These are phyloP conservation scores for Arthromyces matolae DNA, from an alignment of 768 basidiomycete genomes.

Conservation along the genomic window DNA sequence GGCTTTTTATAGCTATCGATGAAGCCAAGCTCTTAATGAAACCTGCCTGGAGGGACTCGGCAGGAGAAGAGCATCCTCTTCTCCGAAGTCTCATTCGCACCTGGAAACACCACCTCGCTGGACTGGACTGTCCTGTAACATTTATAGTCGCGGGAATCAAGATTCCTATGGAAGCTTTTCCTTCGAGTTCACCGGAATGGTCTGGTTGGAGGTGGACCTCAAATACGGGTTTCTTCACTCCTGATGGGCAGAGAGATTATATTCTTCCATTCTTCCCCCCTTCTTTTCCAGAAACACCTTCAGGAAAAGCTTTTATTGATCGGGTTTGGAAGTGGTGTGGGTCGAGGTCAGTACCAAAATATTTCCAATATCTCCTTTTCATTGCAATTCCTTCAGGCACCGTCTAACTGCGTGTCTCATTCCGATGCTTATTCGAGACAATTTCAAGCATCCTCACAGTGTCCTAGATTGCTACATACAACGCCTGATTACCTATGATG, in stretches of 20 bases:
- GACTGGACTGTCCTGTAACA: neutral
- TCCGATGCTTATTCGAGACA: neutral
- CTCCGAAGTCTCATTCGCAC: neutral
- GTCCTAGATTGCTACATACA: neutral
- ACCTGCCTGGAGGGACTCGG: neutral
- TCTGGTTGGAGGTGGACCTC: slow-evolving; percentile 3
- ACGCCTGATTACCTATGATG: neutral
- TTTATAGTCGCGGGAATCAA: slow-evolving; percentile 3
- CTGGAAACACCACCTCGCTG: neutral
- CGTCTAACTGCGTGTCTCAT: neutral
- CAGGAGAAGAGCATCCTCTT: neutral
- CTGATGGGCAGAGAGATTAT: neutral
- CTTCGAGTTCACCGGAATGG: neutral
- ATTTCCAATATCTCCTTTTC: neutral
- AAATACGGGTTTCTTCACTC: neutral
- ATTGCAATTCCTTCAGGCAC: neutral
- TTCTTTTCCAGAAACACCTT: neutral
- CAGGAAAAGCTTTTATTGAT: neutral
- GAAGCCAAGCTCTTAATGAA: neutral
- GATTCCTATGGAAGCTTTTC: neutral
- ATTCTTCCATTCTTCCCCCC: slow-evolving; percentile 2
- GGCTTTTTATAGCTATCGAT: neutral
- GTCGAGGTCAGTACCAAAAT: neutral
- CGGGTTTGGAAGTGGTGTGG: slow-evolving; percentile 6
- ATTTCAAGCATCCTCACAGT: neutral